Conservation (phyloP, 495 filamentous ascomycete genomes). For the Penicillium antarcticum region DNA sequence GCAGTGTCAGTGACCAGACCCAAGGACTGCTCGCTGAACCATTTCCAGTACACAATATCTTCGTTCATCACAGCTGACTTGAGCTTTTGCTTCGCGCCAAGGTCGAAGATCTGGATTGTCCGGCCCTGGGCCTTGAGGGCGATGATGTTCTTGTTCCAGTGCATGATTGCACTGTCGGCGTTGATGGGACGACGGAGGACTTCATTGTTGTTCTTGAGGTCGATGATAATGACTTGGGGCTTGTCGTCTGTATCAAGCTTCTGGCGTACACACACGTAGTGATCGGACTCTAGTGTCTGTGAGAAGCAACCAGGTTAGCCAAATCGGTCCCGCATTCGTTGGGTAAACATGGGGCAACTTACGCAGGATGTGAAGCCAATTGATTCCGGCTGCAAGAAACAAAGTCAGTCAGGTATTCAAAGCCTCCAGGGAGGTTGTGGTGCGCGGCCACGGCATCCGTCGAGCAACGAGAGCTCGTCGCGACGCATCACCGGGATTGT, state of each 20-base stretch:
- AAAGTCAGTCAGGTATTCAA: slow-evolving; percentile 37
- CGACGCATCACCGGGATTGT: slow-evolving; percentile 8
- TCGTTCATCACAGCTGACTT: slow-evolving; percentile 94
- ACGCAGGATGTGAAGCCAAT: slow-evolving; percentile 98
- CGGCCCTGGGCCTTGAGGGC: slow-evolving; percentile 87
- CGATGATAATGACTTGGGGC: slow-evolving; percentile 93
- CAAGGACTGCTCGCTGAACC: slow-evolving; percentile 83
- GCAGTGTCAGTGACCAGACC: slow-evolving; percentile 85
- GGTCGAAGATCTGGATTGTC: slow-evolving; percentile 97
- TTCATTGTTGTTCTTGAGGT: slow-evolving; percentile 93
- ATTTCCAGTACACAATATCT: slow-evolving; percentile 98
- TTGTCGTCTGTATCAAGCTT: slow-evolving; percentile 74
- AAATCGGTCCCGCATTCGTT: slow-evolving; percentile 5
- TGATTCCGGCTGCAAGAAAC: slow-evolving; percentile 56
- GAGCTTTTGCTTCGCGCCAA: slow-evolving; percentile 83
- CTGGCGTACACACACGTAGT: slow-evolving; percentile 92
- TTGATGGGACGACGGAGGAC: slow-evolving; percentile 93
- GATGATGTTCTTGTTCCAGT: slow-evolving; percentile 94
- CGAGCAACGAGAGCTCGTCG: slow-evolving; percentile 17
- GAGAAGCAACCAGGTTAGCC: slow-evolving; percentile 11
- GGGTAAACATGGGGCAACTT: slow-evolving; percentile 37
- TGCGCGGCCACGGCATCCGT: slow-evolving; percentile 20
- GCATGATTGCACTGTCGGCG: slow-evolving; percentile 99
- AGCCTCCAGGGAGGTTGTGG: slow-evolving; percentile 6
- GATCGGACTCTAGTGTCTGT: slow-evolving; percentile 95